Evolutionary conservation across 208 protist species (phyloP).

Genomic region (Crithidia fasciculata): DNA sequence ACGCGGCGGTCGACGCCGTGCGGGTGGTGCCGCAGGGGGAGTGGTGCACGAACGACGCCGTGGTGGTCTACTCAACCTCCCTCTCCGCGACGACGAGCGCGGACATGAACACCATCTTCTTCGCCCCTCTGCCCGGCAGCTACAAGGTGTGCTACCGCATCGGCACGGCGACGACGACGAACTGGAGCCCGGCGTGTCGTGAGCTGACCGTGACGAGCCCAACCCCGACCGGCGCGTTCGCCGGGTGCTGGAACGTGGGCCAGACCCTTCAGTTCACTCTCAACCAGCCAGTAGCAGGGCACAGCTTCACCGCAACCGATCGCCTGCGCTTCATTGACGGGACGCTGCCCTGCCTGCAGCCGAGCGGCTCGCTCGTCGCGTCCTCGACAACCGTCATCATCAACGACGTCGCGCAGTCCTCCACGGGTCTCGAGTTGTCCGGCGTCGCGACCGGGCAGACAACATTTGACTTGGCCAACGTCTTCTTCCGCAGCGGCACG

Average conservation of each 20-base stretch:
- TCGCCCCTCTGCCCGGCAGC: slow-evolving; percentile 47
- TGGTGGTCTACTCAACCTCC: slow-evolving; percentile 52
- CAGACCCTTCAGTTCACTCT: slow-evolving; percentile 55
- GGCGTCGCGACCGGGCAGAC: slow-evolving; percentile 25
- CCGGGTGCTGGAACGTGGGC: slow-evolving; percentile 70
- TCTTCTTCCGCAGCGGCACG: slow-evolving; percentile 63
- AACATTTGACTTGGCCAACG: slow-evolving; percentile 46
- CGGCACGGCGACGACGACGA: slow-evolving; percentile 39
- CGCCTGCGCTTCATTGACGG: slow-evolving; percentile 62
- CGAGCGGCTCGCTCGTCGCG: slow-evolving; percentile 30
- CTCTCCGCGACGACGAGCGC: slow-evolving; percentile 17
- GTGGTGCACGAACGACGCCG: slow-evolving; percentile 62
- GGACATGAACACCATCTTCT: slow-evolving; percentile 50
- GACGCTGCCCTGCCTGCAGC: slow-evolving; percentile 49
- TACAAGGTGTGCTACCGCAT: slow-evolving; percentile 92
- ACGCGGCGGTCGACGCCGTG: slow-evolving; percentile 41
- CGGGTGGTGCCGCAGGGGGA: slow-evolving; percentile 68
- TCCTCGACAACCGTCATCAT: slow-evolving; percentile 50
- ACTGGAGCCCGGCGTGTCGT: slow-evolving; percentile 87
- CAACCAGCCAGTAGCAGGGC: slow-evolving; percentile 32
- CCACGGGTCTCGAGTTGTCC: slow-evolving; percentile 41
- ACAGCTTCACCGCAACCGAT: slow-evolving; percentile 47
- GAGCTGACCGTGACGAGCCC: slow-evolving; percentile 40
- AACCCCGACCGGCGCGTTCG: slow-evolving; percentile 47
- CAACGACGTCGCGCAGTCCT: slow-evolving; percentile 47